These are phyloP conservation scores for Circinella minor DNA, from an alignment of 371 early-diverging fungal species.

Conservation along the genomic window DNA sequence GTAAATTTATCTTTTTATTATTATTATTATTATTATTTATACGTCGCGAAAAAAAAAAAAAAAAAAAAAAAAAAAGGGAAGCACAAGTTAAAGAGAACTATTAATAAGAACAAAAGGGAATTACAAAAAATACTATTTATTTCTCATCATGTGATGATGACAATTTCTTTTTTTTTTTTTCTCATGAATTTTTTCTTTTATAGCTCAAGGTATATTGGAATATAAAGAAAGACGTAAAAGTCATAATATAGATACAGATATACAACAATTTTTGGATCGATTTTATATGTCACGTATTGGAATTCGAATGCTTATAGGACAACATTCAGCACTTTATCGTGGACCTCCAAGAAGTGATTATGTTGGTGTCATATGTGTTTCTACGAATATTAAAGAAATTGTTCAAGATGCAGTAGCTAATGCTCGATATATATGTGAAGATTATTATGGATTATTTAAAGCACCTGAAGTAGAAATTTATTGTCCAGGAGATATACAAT, in stretches of 20 bases:
- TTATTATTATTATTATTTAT: neutral
- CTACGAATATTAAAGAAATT: constrained; percentile 79
- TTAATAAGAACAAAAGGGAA: too few species aligned
- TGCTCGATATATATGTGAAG: constrained; percentile 92
- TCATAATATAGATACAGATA: constrained; percentile 73
- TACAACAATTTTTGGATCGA: constrained; percentile 94
- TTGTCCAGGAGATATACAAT: constrained; percentile 86
- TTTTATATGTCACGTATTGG: constrained; percentile 98
- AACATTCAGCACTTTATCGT: constrained; percentile 77
- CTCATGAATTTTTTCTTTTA: neutral
- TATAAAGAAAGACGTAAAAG: constrained; percentile 78
- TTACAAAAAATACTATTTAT: too few species aligned
- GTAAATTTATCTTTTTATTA: constrained; percentile 31
- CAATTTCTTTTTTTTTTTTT: neutral
- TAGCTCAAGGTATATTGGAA: constrained; percentile 93
- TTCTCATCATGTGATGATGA: neutral
- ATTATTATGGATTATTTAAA: constrained; percentile 84
- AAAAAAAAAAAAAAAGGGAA: too few species aligned
- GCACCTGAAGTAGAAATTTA: constrained; percentile 85
- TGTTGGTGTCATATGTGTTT: constrained; percentile 96
- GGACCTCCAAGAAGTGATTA: constrained; percentile 71
- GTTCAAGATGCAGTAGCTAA: constrained; percentile 91
- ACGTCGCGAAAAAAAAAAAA: neutral
- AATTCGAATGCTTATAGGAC: constrained; percentile 95
- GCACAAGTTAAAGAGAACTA: too few species aligned